These are phyloP conservation scores for Dactylonectria macrodidyma DNA, from an alignment of 2,329 filamentous ascomycete genomes.

Conservation along the genomic window DNA sequence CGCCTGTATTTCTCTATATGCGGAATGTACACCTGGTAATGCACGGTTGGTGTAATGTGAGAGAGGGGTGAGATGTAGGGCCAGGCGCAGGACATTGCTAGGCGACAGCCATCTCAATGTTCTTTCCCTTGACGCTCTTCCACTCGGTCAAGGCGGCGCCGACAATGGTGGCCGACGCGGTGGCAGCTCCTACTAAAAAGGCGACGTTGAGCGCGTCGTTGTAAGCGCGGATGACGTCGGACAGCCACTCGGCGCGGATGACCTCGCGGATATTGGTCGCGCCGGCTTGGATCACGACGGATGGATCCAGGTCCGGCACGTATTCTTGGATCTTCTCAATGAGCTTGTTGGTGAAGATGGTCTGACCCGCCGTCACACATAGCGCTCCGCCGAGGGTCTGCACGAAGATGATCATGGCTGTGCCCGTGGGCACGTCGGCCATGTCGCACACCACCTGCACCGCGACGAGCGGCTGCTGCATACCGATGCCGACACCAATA, in stretches of 20 bases:
- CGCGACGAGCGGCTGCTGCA: slow-evolving; percentile 63
- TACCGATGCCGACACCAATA: slow-evolving; percentile 56
- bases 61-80: not conserved
- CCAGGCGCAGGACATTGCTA: slow-evolving; percentile 20
- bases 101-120: slow-evolving; percentile 51
- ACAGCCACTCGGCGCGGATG: slow-evolving; percentile 49
- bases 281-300: slow-evolving; percentile 52
- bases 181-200: slow-evolving; percentile 60
- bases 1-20: slow-evolving; percentile 22
- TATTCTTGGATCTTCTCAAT: slow-evolving; percentile 54
- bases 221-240: slow-evolving; percentile 58
- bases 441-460: slow-evolving; percentile 56
- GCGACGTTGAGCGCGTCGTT: slow-evolving; percentile 60
- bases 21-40: slow-evolving; percentile 14
- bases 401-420: slow-evolving; percentile 50
- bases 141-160: slow-evolving; percentile 64
- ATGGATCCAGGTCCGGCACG: slow-evolving; percentile 54
- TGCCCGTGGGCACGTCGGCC: slow-evolving; percentile 54
- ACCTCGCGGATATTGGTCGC: slow-evolving; percentile 54
- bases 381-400: slow-evolving; percentile 60
- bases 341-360: slow-evolving; percentile 65
- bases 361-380: slow-evolving; percentile 65
- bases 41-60: slow-evolving; percentile 7
- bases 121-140: slow-evolving; percentile 72
- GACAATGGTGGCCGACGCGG: slow-evolving; percentile 60